These are phyloP conservation scores for Chalciporus chontae DNA, from an alignment of 768 basidiomycete genomes.

Conservation along the genomic window DNA sequence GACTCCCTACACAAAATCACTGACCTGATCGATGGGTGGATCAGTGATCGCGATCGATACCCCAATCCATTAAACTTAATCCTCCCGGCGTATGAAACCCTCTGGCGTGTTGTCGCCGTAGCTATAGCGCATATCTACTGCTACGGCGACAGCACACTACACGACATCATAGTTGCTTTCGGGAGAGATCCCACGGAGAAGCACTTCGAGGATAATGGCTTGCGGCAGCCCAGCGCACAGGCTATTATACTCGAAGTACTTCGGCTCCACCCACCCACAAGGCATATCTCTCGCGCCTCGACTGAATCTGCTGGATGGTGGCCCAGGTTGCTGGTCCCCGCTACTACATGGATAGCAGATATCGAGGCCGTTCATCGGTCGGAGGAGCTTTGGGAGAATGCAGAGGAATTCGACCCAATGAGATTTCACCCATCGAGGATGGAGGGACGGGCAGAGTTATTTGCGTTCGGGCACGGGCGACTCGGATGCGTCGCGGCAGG, in stretches of 20 bases:
- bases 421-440: slow-evolving; percentile 32
- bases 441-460: slow-evolving; percentile 18
- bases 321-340: slow-evolving; percentile 4
- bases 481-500: slow-evolving; percentile 39
- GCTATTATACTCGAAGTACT: slow-evolving; percentile 27
- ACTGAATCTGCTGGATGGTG: slow-evolving; percentile 8
- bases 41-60: slow-evolving; percentile 29
- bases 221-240: slow-evolving; percentile 17
- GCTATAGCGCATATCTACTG: slow-evolving; percentile 33
- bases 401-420: slow-evolving; percentile 45
- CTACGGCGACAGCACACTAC: slow-evolving; percentile 19
- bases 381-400: slow-evolving; percentile 24
- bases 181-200: slow-evolving; percentile 22
- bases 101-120: slow-evolving; percentile 61
- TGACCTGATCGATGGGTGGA: slow-evolving; percentile 29
- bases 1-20: slow-evolving; percentile 33
- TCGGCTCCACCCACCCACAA: slow-evolving; percentile 27
- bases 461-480: slow-evolving; percentile 46
- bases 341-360: slow-evolving; percentile 22
- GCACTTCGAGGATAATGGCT: slow-evolving; percentile 11
- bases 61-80: slow-evolving; percentile 47
- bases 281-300: slow-evolving; percentile 21
- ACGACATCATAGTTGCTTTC: slow-evolving; percentile 23
- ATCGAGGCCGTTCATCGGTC: slow-evolving; percentile 19
- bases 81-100: slow-evolving; percentile 59